These are phyloP conservation scores for Bipolaris cookei DNA, from an alignment of 2,329 filamentous ascomycete genomes.

Conservation along the genomic window DNA sequence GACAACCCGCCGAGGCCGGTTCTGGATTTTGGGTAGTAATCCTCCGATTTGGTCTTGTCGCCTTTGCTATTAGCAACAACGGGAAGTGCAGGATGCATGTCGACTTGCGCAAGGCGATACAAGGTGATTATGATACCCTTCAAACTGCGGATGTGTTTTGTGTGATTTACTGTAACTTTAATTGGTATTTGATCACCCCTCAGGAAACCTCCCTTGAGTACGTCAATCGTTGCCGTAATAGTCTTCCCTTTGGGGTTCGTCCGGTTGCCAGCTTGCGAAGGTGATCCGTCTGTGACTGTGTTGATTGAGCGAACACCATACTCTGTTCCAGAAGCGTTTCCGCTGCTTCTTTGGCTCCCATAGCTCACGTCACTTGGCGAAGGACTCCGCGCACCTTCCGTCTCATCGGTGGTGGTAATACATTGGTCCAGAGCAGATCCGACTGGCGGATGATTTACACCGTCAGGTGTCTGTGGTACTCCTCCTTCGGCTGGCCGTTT, in stretches of 20 bases:
- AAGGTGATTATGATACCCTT: conserved; percentile 92
- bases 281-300: conserved; percentile 53
- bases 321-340: conserved; percentile 54
- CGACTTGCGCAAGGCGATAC: conserved; percentile 88
- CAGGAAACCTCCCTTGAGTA: conserved; percentile 81
- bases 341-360: conserved; percentile 63
- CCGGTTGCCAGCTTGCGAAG: conserved; percentile 55
- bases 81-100: conserved; percentile 72
- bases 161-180: conserved; percentile 82
- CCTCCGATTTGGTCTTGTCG: conserved; percentile 75
- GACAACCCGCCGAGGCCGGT: conserved; percentile 87
- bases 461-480: conserved; percentile 21
- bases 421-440: conserved; percentile 30
- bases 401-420: conserved; percentile 38
- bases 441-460: conserved; percentile 29
- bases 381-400: conserved; percentile 50
- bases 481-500: conserved; percentile 28
- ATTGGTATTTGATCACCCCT: conserved; percentile 84
- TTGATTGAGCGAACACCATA: conserved; percentile 51
- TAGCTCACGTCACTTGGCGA: conserved; percentile 57
- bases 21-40: conserved; percentile 84
- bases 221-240: conserved; percentile 84
- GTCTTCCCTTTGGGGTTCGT: conserved; percentile 69
- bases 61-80: conserved; percentile 68
- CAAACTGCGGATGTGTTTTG: conserved; percentile 86